Base-by-base conservation (phyloP, 768 basidiomycete genomes). In the Flagelloscypha sp. region DNA sequence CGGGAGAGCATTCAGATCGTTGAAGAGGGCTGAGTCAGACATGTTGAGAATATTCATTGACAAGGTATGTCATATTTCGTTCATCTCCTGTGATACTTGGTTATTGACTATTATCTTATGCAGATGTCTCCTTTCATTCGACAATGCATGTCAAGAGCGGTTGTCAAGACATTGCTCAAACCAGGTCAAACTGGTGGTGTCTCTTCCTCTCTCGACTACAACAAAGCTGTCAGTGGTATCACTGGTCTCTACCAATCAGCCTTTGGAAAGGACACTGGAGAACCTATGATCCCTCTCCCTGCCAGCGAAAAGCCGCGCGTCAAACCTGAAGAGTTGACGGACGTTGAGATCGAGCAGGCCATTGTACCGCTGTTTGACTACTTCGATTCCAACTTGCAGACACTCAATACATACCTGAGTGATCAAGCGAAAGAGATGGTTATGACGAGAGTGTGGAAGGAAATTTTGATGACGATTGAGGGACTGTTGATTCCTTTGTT, bases 1-100 rank as follows among this genome's bases (percentile, higher is more conserved):
- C 50, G 95, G 95, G 18, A 73, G 92, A 21, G 94, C 83, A 3
- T 99, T 99, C 70, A 71, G 94, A 30, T 88, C 81, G 24, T 56
- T 99, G 46, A 97, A 97, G 60, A 68, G 92, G 21, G 87, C 90
- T 0, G 90, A 98, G 53, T 79, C 74, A 16, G 94, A 99, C 50
- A 97, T 99, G 94, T 74, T 92, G 35, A 72, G 93, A 8, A 85
- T 85, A 23, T 94, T 98, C 57, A 84, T 97, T 38, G 95, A 99
- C 66, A 98, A 99, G 77, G 94, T 89, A 36, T 31, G 64, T 48
- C 24, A 7, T 13, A 8, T 4, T 23, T 39, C 18, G 27, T 41
- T n/a, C n/a, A n/a, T n/a, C n/a, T n/a, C 13, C 16, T 33, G 17
- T 22, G 23, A 27, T 41, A 29, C 5, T 18, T 6, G 7, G 5